These are phyloP conservation scores for Trichomonascaceae sp. DNA, from an alignment of 1,139 yeast genomes.

Conservation along the genomic window DNA sequence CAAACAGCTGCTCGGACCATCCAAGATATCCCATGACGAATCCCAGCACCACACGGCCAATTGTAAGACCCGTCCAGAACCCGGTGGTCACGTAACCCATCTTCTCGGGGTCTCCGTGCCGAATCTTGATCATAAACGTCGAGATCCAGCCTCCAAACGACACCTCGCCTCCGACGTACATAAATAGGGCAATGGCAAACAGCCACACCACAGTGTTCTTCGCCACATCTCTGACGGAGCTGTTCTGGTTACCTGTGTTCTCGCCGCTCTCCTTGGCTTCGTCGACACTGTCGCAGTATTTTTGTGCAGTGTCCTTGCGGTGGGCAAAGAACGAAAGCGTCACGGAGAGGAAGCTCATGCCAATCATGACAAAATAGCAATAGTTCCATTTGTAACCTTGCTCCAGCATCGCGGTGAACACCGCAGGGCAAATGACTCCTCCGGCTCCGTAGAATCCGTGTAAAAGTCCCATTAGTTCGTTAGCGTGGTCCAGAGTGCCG, in stretches of 20 bases:
- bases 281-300: conserved; percentile 7
- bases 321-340: conserved; percentile 10
- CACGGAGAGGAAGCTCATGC: conserved; percentile 23
- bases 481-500: conserved; percentile 35
- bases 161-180: conserved; percentile 60
- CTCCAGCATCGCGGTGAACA: conserved; percentile 41
- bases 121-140: conserved; percentile 44
- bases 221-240: conserved; percentile 20
- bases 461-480: conserved; percentile 37
- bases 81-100: conserved; percentile 60
- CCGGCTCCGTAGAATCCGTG: conserved; percentile 57
- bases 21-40: conserved; percentile 18
- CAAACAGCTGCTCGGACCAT: conserved; percentile 16
- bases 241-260: not conserved
- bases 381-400: conserved; percentile 40
- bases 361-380: conserved; percentile 38
- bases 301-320: conserved; percentile 11
- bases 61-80: conserved; percentile 57
- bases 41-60: conserved; percentile 41
- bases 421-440: conserved; percentile 46
- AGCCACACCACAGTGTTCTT: conserved; percentile 48
- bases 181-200: conserved; percentile 39
- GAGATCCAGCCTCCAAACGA: conserved; percentile 62
- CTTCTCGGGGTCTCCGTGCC: conserved; percentile 33
- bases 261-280: conserved; percentile 4